Evolutionary conservation across 768 basidiomycete genomes (phyloP), one percentile per base, ranked within the genome.

Genomic region (Nidula microcarpa): DNA sequence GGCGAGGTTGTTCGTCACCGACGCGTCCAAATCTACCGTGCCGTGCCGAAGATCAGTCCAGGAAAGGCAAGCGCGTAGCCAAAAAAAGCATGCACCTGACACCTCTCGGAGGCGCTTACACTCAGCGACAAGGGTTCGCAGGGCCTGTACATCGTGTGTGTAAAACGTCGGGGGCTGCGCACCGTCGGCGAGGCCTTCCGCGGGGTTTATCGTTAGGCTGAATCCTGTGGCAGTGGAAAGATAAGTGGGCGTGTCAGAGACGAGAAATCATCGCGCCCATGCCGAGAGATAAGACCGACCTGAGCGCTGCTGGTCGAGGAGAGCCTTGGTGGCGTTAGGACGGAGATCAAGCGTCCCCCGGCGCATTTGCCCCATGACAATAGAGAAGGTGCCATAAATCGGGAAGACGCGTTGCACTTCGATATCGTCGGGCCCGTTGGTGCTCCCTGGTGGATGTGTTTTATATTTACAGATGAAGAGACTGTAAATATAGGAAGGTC

Each of bases 341-440:
- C 61, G 61, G 6, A 73, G 57, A 50, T 80, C 73, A 14, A 73
- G 53, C 0, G 75, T 74, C 39, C 58, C 60, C 10, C 70, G 69
- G 32, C 68, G 72, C 39, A 77, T 71, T 61, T 89, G 86, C 1
- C 83, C 76, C 67, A 87, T 81, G 7, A 71, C 64, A 37, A 88
- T 73, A 4, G 74, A 68, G 59, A 87, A 81, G 34, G 72, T 66
- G 8, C 74, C 75, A 50, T 78, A 75, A 33, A 90, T 78, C 3
- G 85, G 85, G n/a, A 81, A 75, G 2, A 79, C 71, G 48, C 73
- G 75, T 53, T 82, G 71, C 7, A 83, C 68, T 16, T 76, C 67
- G 36, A 80, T 68, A 23, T 69, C 71, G 16, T 69, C 67, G 32
- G 60, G 49, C 16, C 18, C 10, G 13, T 30, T 23, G 39, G 39